A percentile compares a stretch with the other conserved stretches of the same genome.
phyloP scores from a whole-genome alignment of 2,329 filamentous ascomycete species.

The Diaporthe helianthi region DNA sequence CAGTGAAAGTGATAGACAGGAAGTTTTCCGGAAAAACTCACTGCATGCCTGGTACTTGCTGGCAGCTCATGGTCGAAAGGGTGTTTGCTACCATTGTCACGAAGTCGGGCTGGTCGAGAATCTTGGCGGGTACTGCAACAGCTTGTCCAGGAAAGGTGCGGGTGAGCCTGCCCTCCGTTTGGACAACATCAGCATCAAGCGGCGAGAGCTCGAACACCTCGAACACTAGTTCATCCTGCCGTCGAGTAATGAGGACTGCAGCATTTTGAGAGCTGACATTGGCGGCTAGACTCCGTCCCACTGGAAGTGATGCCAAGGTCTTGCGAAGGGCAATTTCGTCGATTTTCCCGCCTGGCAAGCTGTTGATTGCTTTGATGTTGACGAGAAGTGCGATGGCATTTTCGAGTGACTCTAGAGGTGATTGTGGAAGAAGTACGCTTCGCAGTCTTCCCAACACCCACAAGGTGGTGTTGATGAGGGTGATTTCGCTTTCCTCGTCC shows the following conservation, averaged over 20 bases:
- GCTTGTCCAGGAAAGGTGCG: conserved; percentile 18
- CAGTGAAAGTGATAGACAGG: not conserved
- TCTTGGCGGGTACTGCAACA: not conserved
- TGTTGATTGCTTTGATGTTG: conserved; percentile 1
- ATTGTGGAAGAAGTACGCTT: not conserved
- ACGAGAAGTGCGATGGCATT: not conserved
- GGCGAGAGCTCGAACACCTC: conserved; percentile 25
- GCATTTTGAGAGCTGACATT: conserved; percentile 16
- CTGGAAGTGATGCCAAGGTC: not conserved
- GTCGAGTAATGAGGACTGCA: conserved; percentile 7
- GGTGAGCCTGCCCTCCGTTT: not conserved
- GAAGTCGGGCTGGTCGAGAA: not conserved
- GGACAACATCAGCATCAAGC: not conserved
- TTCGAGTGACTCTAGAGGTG: not conserved
- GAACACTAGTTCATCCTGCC: not conserved
- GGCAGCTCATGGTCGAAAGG: conserved; percentile 8
- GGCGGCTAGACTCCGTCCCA: not conserved
- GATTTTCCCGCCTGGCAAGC: not conserved
- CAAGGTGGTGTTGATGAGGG: not conserved
- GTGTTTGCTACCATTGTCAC: conserved; percentile 3
- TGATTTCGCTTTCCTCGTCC: conserved; percentile 38
- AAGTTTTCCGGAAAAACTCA: not conserved
- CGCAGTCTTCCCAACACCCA: not conserved
- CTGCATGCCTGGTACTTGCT: conserved; percentile 11
- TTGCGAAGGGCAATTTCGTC: not conserved